phyloP scores from a whole-genome alignment of 257 asterid species.

The Sherardia arvensis region DNA sequence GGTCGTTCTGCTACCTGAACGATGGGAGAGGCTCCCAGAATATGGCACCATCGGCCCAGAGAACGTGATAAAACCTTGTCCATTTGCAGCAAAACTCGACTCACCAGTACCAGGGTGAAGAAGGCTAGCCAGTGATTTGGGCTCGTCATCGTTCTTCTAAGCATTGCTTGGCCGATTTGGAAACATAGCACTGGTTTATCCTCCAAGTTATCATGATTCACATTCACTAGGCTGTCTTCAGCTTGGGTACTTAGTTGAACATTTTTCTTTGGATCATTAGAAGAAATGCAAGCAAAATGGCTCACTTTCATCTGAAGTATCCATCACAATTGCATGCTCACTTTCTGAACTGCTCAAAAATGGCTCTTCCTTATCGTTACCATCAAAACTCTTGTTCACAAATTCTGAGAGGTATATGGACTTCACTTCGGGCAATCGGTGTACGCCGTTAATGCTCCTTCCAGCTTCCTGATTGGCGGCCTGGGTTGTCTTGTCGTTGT shows the following conservation, averaged over 20 bases:
- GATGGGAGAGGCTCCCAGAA: conserved; percentile 73
- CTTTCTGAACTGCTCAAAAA: conserved; percentile 20
- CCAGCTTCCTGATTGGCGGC: too few species aligned
- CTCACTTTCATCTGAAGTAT: conserved; percentile 22
- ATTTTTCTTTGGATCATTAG: conserved; percentile 27
- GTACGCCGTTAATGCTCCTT: too few species aligned
- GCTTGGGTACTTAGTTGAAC: too few species aligned
- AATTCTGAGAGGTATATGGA: too few species aligned
- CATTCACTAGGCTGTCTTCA: conserved; percentile 7
- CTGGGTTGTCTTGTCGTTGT: too few species aligned
- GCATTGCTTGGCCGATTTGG: conserved; percentile 15
- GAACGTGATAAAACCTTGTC: conserved; percentile 39
- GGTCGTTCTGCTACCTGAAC: conserved; percentile 87
- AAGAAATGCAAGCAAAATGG: conserved; percentile 11
- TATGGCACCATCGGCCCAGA: conserved; percentile 52
- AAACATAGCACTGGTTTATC: conserved; percentile 7
- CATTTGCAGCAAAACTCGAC: conserved; percentile 60
- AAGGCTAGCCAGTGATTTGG: conserved; percentile 16
- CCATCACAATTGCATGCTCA: too few species aligned
- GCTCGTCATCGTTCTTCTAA: conserved; percentile 15
- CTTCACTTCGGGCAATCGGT: too few species aligned
- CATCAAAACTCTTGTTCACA: conserved; percentile 21
- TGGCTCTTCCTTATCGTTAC: conserved; percentile 18
- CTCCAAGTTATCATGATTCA: neutral
- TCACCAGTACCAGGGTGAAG: conserved; percentile 48